These are phyloP conservation scores for Capillidium rhysosporum DNA, from an alignment of 371 early-diverging fungal genomes.

Conservation along the genomic window DNA sequence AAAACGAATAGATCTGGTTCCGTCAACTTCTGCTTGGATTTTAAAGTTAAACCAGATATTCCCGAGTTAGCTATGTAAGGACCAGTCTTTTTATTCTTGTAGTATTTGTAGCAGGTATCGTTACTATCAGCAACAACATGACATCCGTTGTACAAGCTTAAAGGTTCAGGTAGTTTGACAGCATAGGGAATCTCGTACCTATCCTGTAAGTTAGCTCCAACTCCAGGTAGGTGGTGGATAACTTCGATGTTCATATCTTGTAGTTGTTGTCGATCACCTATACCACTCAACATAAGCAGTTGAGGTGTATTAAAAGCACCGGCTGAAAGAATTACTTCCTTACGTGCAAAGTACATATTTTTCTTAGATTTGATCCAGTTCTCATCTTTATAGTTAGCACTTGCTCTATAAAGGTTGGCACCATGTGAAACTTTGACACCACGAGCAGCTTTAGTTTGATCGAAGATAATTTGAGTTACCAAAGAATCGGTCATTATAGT, in stretches of 20 bases:
- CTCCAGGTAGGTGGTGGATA: not conserved
- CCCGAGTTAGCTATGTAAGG: not conserved
- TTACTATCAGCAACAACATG: not conserved
- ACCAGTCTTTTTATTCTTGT: not conserved
- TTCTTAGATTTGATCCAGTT: not conserved
- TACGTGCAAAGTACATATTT: constrained; percentile 8
- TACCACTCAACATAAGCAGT: constrained; percentile 13
- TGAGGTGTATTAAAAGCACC: constrained; percentile 14
- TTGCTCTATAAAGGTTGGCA: not conserved
- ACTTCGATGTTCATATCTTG: not conserved
- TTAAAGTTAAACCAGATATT: not conserved
- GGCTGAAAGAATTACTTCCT: constrained; percentile 12
- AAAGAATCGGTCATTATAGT: constrained; percentile 3
- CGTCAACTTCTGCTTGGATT: not conserved
- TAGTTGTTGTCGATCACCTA: constrained; percentile 6
- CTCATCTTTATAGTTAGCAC: not conserved
- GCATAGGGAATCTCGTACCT: not conserved
- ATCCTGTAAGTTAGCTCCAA: not conserved
- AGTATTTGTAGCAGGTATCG: not conserved
- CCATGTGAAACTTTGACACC: not conserved
- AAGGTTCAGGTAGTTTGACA: not conserved
- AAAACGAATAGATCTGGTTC: not conserved
- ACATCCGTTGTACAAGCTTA: not conserved
- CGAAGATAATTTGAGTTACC: constrained; percentile 2
- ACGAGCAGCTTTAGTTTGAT: not conserved